Conservation (phyloP, 192 early-diverging fungal species). For the Backusella tuberculispora region DNA sequence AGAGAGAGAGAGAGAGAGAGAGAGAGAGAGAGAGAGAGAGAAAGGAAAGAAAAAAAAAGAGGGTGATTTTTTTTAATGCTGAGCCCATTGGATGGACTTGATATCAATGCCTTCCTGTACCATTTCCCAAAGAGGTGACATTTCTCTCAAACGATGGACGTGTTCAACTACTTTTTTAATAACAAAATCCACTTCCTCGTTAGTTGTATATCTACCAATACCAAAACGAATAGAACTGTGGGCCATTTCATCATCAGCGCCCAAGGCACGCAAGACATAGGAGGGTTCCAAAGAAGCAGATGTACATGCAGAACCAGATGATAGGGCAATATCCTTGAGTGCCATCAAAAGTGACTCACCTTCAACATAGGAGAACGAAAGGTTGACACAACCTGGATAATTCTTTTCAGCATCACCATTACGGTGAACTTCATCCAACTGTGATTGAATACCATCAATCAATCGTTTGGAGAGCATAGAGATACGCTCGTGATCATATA, state of each 20-base stretch:
- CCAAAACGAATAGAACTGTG: constrained; percentile 96
- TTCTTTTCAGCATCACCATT: constrained; percentile 82
- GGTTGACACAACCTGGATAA: constrained; percentile 92
- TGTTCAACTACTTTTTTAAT: constrained; percentile 77
- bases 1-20: background rate
- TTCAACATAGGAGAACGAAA: constrained; percentile 97
- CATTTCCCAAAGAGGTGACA: constrained; percentile 99
- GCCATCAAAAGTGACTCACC: constrained; percentile 98
- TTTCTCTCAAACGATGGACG: constrained; percentile 86
- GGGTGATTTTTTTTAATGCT: constrained; percentile 60
- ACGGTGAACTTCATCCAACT: constrained; percentile 81
- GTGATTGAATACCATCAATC: constrained; percentile 76
- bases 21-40: background rate
- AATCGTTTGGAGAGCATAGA: constrained; percentile 74
- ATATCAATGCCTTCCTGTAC: constrained; percentile 90
- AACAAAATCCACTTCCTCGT: constrained; percentile 91
- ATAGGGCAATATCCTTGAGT: constrained; percentile 94
- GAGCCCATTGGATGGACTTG: constrained; percentile 89
- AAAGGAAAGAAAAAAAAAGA: background rate
- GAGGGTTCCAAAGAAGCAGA: constrained; percentile 94
- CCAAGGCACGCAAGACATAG: constrained; percentile 94
- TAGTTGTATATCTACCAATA: constrained; percentile 94
- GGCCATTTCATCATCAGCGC: constrained; percentile 96
- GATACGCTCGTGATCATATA: constrained; percentile 80
- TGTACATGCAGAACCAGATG: constrained; percentile 94